A percentile compares a stretch with the other conserved stretches of the same genome.
Conservation (phyloP, 768 basidiomycete species). For the Gyrodon lividus region DNA sequence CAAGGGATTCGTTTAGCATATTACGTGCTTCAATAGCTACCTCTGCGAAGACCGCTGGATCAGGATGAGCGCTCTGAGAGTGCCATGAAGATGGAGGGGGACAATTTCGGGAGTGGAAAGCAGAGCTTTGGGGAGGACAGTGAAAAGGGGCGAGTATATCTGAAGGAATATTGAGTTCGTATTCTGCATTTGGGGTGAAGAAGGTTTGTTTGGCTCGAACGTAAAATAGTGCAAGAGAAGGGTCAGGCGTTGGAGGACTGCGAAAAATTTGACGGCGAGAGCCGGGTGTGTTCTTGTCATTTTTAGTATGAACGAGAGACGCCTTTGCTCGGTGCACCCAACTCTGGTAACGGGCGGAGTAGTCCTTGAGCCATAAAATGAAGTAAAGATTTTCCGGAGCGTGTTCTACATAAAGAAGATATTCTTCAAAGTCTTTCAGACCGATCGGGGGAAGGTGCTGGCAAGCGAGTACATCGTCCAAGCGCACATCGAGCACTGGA, state of each 20-base stretch:
- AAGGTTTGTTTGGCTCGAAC: constrained; percentile 80
- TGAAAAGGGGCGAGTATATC: constrained; percentile 63
- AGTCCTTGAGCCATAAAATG: constrained; percentile 78
- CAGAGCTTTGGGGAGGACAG: constrained; percentile 35
- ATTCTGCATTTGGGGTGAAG: constrained; percentile 67
- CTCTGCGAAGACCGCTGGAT: constrained; percentile 61
- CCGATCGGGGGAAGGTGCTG: constrained; percentile 80
- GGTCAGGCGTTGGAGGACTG: constrained; percentile 40
- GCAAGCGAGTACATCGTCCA: constrained; percentile 74
- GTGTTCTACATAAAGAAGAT: constrained; percentile 75
- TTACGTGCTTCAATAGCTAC: constrained; percentile 55
- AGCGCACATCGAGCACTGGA: constrained; percentile 61
- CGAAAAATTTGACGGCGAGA: constrained; percentile 30
- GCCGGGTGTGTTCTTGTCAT: constrained; percentile 40
- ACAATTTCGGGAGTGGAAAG: constrained; percentile 3
- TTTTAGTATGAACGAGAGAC: constrained; percentile 30
- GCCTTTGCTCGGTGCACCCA: constrained; percentile 38
- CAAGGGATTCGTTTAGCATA: constrained; percentile 63
- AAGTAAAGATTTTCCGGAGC: constrained; percentile 83
- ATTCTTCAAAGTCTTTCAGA: constrained; percentile 77
- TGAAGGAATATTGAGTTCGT: constrained; percentile 70
- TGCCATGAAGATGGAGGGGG: constrained; percentile 20
- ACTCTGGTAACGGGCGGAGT: constrained; percentile 47
- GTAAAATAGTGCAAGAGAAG: constrained; percentile 71
- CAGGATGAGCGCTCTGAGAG: constrained; percentile 48